Evolutionary conservation across 768 basidiomycete species (phyloP), one percentile per base, ranked within the genome.

Genomic region (Rhodocollybia butyracea): DNA sequence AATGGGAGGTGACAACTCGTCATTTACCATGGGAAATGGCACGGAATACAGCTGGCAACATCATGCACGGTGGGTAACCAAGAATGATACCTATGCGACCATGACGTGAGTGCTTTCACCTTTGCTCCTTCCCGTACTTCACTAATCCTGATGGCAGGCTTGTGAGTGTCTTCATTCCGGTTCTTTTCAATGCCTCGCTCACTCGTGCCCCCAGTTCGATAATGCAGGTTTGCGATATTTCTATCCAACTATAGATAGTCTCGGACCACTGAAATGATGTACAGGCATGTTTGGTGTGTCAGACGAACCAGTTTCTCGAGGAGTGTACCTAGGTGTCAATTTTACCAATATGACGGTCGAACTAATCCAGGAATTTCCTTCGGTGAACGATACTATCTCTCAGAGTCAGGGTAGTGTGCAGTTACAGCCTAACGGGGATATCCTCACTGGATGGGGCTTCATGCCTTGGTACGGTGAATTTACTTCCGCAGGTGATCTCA

Each of bases 21-120:
- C 54, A 15, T 64, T 64, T 32, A 54, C 63, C 10, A 48, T 51
- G 19, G 56, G 55, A 11, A 22, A 59, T 34, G 56, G 60, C 39
- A 43, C 55, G 3, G 36, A 57, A 17, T 60, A 58, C 43, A 53
- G 57, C 40, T 64, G 53, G 53, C 63, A 64, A 32, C 61, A 64
- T 32, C 59, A 64, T 41, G 60, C 54, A 7, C 46, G 63, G n/a
- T 64, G 60, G 60, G 51, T 45, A 10, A 46, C 31, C 19, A 59
- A 57, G 4, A 56, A 57, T 2, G 27, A 58, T 45, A 45, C 27
- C n/a, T 58, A 46, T 36, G 62, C 60, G 1, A 59, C 60, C 1
- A 41, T 47, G 42, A 36, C 55, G 39, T 21, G 55, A 19, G 54
- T 24, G 11, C 3, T 29, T 7, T 13, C 3, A 4, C 17, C 24